Conservation (phyloP, 176 grass and related monocot species). For the Eragrostis curvula region DNA sequence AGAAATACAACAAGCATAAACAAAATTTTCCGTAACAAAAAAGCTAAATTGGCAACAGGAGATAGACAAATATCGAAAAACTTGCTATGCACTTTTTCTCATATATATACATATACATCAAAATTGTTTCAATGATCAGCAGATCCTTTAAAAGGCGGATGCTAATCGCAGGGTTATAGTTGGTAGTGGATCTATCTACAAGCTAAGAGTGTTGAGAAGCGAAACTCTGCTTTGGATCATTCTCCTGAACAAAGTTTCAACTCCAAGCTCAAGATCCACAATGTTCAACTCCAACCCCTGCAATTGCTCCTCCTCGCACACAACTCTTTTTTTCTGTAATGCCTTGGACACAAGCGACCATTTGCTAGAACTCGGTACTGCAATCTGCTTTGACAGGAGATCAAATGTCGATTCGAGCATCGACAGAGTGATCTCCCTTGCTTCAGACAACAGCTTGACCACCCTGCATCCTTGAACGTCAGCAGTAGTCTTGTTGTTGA, state of each 20-base stretch:
- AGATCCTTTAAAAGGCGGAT: neutral
- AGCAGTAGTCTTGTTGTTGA: conserved; percentile 1
- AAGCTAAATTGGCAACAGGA: conserved; percentile 38
- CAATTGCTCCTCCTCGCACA: conserved; percentile 26
- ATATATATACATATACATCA: conserved; percentile 29
- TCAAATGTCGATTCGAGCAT: conserved; percentile 14
- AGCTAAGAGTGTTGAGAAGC: conserved; percentile 42
- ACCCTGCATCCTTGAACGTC: conserved; percentile 20
- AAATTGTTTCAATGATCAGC: conserved; percentile 21
- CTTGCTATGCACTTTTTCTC: conserved; percentile 19
- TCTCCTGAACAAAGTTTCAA: conserved; percentile 41
- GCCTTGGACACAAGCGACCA: conserved; percentile 34
- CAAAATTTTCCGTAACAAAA: neutral
- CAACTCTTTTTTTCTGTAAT: conserved; percentile 23
- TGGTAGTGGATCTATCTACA: conserved; percentile 22
- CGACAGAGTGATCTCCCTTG: conserved; percentile 6
- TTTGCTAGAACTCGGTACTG: neutral
- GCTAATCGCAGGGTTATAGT: conserved; percentile 12
- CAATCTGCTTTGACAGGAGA: conserved; percentile 3
- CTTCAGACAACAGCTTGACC: conserved; percentile 21
- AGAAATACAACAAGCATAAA: neutral
- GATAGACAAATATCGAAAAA: conserved; percentile 23
- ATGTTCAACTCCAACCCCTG: conserved; percentile 37
- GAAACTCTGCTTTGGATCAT: conserved; percentile 41
- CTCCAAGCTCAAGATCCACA: conserved; percentile 24